Conservation (phyloP, 202 grass and related monocot species). For the Cymbopogon flexuosus region DNA sequence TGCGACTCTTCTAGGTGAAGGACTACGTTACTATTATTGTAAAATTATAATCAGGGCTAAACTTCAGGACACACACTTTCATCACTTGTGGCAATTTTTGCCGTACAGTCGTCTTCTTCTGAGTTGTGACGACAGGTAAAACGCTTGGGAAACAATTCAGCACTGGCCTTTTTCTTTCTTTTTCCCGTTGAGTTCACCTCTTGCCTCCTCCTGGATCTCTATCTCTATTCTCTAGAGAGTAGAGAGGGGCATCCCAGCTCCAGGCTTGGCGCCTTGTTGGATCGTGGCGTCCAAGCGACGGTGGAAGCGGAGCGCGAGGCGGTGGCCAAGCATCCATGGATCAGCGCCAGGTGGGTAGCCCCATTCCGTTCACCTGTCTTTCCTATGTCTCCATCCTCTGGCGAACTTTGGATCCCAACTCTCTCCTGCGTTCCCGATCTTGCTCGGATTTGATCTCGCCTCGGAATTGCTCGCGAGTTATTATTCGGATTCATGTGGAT, state of each 20-base stretch:
- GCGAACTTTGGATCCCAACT: not conserved
- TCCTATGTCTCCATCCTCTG: not conserved
- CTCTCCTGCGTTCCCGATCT: not conserved
- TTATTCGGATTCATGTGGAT: slow-evolving; percentile 4
- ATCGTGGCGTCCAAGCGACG: not conserved
- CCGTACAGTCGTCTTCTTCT: too few species aligned
- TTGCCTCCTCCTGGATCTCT: not conserved
- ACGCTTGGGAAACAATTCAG: not conserved
- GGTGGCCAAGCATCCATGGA: slow-evolving; percentile 35
- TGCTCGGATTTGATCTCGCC: not conserved
- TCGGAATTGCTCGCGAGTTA: not conserved
- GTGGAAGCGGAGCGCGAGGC: not conserved
- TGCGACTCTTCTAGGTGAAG: too few species aligned
- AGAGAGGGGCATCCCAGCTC: not conserved
- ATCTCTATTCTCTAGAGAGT: not conserved
- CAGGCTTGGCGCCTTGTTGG: not conserved
- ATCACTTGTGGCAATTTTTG: too few species aligned
- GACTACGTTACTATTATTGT: too few species aligned
- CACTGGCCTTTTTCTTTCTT: not conserved
- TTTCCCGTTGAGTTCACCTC: not conserved
- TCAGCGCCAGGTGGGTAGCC: slow-evolving; percentile 36
- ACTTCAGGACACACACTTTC: too few species aligned
- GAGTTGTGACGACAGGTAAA: not conserved
- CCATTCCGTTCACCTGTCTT: not conserved
- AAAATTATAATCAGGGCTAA: too few species aligned